These are phyloP conservation scores for Candida chilensis DNA, from an alignment of 805 yeast genomes.

Conservation along the genomic window DNA sequence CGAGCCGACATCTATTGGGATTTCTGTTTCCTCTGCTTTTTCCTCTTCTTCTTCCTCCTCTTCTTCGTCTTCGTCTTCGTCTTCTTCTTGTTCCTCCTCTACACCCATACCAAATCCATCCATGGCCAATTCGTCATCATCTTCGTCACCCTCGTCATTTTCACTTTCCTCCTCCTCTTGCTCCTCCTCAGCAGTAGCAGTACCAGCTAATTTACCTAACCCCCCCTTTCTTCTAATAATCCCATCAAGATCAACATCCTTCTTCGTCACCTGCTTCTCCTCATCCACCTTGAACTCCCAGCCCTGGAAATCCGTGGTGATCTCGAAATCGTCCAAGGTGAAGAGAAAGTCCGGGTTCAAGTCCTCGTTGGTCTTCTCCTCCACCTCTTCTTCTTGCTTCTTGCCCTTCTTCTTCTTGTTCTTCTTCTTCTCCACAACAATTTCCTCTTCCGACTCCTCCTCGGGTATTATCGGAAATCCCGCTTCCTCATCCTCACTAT, in stretches of 20 bases:
- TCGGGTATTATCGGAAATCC: slow-evolving; percentile 11
- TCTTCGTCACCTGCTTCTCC: slow-evolving; percentile 13
- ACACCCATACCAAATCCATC: slow-evolving; percentile 40
- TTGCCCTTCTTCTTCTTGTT: slow-evolving; percentile 8
- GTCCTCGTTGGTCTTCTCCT: slow-evolving; percentile 36
- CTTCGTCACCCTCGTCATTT: slow-evolving; percentile 18
- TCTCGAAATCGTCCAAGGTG: slow-evolving; percentile 50
- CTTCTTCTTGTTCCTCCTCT: slow-evolving; percentile 25
- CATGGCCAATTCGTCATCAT: slow-evolving; percentile 30
- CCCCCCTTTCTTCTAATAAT: slow-evolving; percentile 87
- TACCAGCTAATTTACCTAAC: slow-evolving; percentile 42
- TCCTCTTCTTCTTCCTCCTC: slow-evolving; percentile 19
- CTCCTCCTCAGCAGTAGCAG: slow-evolving; percentile 23
- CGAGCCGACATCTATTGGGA: slow-evolving; percentile 10
- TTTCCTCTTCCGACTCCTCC: slow-evolving; percentile 10
- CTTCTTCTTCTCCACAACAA: slow-evolving; percentile 7
- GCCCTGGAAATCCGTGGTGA: slow-evolving; percentile 47
- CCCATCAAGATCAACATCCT: slow-evolving; percentile 78
- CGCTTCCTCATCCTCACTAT: slow-evolving; percentile 58
- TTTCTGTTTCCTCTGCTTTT: slow-evolving; percentile 10
- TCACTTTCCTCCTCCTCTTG: slow-evolving; percentile 21
- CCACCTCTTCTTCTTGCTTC: slow-evolving; percentile 15
- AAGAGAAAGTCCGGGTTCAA: slow-evolving; percentile 72
- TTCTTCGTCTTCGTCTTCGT: slow-evolving; percentile 19
- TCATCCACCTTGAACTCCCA: slow-evolving; percentile 71